Evolutionary conservation across 2,329 filamentous ascomycete species (phyloP), one percentile per base, ranked within the genome.

Genomic region (Fusarium decemcellulare): DNA sequence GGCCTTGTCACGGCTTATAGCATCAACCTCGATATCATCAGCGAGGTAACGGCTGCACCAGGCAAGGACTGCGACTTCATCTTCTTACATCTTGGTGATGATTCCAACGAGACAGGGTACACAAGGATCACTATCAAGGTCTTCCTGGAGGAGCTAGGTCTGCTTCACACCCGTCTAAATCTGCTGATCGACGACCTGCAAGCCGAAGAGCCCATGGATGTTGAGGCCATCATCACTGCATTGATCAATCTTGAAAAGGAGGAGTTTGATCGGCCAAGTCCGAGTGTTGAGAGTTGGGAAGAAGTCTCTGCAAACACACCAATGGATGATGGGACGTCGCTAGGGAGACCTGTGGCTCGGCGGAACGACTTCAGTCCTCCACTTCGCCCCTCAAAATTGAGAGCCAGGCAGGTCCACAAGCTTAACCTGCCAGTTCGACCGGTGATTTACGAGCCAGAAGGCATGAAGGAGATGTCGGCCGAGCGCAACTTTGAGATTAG

Each of bases 51-150:
- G 27, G 93, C 93, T 39, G 94, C 94, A 2, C 92, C 94, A 12
- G 96, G 96, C 18, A 91, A 91, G 76, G 94, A 98, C 74, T 97
- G 94, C 76, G 96, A 99, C 80, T 97, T 95, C 78, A 87, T 98
- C 32, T 97, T 94, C 77, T 81, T 99, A 40, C 95, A 98, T 76
- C 86, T 90, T 6, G 83, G 84, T 56, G 90, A 92, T 73, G 86
- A 91, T 51, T 84, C 83, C 44, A 87, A 87, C 58, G 88, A 89
- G 61, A 88, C 86, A 44, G 90, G 88, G 12, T 91, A 91, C 50
- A 90, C 91, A 5, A 87, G 93, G 55, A 88, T 98, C 63, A 95
- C 93, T 0, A 89, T 99, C 76, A 98, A 97, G 82, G 93, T 93
- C 0, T 99, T 98, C 83, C 84, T 99, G 27, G 95, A 98, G 72